A percentile compares a stretch with the other conserved stretches of the same genome.
These are phyloP conservation scores for Tylopilus sp. DNA, from an alignment of 768 basidiomycete genomes.

Conservation along the genomic window DNA sequence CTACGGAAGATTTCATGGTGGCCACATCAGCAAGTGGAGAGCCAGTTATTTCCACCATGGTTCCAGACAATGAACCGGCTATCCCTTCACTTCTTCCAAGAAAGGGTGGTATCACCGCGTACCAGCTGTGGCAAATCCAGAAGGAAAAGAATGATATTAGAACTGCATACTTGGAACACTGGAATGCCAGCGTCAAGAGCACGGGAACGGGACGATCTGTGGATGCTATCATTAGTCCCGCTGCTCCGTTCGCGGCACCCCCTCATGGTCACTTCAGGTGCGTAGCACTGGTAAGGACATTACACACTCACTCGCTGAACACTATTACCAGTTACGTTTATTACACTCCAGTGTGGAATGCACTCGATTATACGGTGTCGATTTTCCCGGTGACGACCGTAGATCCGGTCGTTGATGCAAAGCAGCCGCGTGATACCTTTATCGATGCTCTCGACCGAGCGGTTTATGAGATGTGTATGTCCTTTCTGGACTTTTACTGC, in stretches of 20 bases:
- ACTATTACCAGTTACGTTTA: constrained; percentile 35
- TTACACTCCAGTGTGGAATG: constrained; percentile 67
- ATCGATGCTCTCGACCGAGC: constrained; percentile 43
- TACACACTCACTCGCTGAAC: neutral
- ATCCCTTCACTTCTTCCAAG: constrained; percentile 24
- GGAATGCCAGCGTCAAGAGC: constrained; percentile 47
- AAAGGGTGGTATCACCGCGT: constrained; percentile 41
- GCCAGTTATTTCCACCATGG: constrained; percentile 51
- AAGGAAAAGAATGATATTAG: constrained; percentile 45
- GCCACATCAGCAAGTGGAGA: constrained; percentile 45
- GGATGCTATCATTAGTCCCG: constrained; percentile 70
- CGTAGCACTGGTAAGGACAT: constrained; percentile 13
- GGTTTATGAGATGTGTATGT: constrained; percentile 54
- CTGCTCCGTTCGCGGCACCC: constrained; percentile 54
- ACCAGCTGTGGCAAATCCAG: constrained; percentile 67
- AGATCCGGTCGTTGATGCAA: constrained; percentile 49
- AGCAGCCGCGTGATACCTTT: constrained; percentile 45
- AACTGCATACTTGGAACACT: constrained; percentile 56
- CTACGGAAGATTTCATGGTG: constrained; percentile 43
- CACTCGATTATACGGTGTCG: constrained; percentile 61
- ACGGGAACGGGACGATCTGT: constrained; percentile 72
- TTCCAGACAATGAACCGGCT: constrained; percentile 23
- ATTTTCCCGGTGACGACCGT: constrained; percentile 65
- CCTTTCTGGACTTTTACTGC: neutral
- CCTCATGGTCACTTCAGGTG: constrained; percentile 61